phyloP scores from a whole-genome alignment of 345 rosid species.

The Ricinus communis region DNA sequence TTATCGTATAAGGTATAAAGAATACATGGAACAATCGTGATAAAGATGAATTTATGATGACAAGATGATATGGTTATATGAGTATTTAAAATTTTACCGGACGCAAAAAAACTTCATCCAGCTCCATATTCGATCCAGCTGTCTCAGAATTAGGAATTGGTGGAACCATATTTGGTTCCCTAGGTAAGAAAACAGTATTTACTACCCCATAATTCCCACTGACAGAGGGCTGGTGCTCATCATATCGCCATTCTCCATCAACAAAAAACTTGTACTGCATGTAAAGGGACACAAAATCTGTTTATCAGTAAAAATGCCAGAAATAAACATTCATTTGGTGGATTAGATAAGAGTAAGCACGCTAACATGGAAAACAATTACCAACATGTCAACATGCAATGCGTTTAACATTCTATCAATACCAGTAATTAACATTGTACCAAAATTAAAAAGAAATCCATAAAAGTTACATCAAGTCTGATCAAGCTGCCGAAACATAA shows the following conservation, averaged over 20 bases:
- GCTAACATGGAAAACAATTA: not conserved
- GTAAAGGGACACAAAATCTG: not conserved
- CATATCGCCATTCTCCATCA: slow-evolving; percentile 94
- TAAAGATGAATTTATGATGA: not conserved
- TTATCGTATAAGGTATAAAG: not conserved
- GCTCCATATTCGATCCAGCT: slow-evolving; percentile 66
- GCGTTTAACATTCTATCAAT: not conserved
- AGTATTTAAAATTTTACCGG: slow-evolving; percentile 39
- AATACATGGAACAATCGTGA: not conserved
- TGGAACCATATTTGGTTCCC: slow-evolving; percentile 46
- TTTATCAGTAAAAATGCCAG: not conserved
- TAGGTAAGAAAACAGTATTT: slow-evolving; percentile 60
- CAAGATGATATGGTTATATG: not conserved
- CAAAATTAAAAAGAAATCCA: not conserved
- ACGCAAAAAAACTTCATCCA: slow-evolving; percentile 56
- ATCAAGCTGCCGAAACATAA: not conserved
- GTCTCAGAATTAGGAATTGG: slow-evolving; percentile 34
- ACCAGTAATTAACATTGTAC: not conserved
- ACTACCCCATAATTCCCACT: slow-evolving; percentile 60
- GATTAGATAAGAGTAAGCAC: not conserved
- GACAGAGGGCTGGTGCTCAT: slow-evolving; percentile 65
- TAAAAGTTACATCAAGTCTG: not conserved
- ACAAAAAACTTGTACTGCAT: slow-evolving; percentile 85
- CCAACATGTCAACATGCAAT: not conserved
- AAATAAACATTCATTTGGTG: not conserved